phyloP scores from a whole-genome alignment of 306 rosid genomes.

The Hippophae gyantsensis region DNA sequence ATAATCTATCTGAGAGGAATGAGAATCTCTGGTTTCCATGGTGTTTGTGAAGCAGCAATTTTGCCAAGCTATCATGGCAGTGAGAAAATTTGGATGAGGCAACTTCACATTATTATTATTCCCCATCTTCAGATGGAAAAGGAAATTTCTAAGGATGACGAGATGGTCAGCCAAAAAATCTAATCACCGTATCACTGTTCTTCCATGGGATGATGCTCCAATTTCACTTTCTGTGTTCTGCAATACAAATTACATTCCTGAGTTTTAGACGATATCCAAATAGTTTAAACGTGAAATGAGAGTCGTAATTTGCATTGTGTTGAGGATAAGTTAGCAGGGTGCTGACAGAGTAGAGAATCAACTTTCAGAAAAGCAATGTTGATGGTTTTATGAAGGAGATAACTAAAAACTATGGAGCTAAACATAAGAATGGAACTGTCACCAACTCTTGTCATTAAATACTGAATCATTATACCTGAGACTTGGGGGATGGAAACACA shows the following conservation, averaged over 20 bases:
- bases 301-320: no score
- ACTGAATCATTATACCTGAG: constrained; percentile 57
- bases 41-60: constrained; percentile 11
- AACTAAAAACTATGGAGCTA: background rate
- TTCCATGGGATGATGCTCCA: constrained; percentile 91
- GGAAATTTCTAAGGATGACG: constrained; percentile 15
- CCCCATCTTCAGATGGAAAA: background rate
- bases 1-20: background rate
- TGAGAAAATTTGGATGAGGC: constrained; percentile 11
- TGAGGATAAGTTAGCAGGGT: no score
- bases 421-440: background rate
- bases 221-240: constrained; percentile 90
- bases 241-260: constrained; percentile 20
- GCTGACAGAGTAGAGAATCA: background rate
- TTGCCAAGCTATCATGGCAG: constrained; percentile 6
- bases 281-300: no score
- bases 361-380: background rate
- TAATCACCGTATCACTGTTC: constrained; percentile 72
- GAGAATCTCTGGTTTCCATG: constrained; percentile 11
- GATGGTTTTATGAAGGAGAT: constrained; percentile 1
- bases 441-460: constrained; percentile 1
- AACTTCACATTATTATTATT: background rate
- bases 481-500: constrained; percentile 93
- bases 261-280: constrained; percentile 4
- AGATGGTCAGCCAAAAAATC: constrained; percentile 8